Evolutionary conservation across 1,139 yeast species (phyloP), one percentile per base, ranked within the genome.

Genomic region (Zygoascus sp.): DNA sequence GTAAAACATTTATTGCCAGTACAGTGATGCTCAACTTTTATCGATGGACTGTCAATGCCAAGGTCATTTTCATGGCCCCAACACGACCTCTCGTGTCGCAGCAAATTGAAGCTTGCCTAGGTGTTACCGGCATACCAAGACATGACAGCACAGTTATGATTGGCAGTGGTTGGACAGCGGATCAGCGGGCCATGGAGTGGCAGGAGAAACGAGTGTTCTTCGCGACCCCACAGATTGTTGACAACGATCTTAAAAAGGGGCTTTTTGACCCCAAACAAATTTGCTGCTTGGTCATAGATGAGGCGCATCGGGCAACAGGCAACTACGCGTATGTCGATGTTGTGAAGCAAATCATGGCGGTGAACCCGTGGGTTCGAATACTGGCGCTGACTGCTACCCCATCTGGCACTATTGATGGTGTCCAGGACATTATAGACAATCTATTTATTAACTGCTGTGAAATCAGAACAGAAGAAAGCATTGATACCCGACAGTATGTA

Each of bases 51-150:
- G 78, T 77, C 7, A 66, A 69, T 11, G 80, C 89, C 4, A 92
- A 89, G 61, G 79, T 92, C 53, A 77, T 94, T 5, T 94, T 94
- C 62, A 82, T 92, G 83, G 98, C 99, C 0, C 99, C 99, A 0
- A 94, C 99, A 0, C 74, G 89, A 55, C 99, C 99, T 0, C 73
- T 94, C 50, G 98, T 94, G n/a, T 92, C 96, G 0, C 99, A 94
- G 65, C 98, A 94, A 64, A 85, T 92, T 56, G 86, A 85, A 59
- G 97, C 97, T 0, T 92, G 97, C 60, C 75, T 90, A 50, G 84
- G 89, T 8, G 82, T 87, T 22, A 83, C 96, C 0, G 97, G 97
- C 1, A 79, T 90, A 20, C 83, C 95, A 0, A 70, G 81, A 42
- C 67, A 74, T 16, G 83, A 83, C 46, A 85, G 92, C 1, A 95